Evolutionary conservation across 1,139 yeast genomes (phyloP), one percentile per base, ranked within the genome.

Genomic region (Candida dubliniensis): DNA sequence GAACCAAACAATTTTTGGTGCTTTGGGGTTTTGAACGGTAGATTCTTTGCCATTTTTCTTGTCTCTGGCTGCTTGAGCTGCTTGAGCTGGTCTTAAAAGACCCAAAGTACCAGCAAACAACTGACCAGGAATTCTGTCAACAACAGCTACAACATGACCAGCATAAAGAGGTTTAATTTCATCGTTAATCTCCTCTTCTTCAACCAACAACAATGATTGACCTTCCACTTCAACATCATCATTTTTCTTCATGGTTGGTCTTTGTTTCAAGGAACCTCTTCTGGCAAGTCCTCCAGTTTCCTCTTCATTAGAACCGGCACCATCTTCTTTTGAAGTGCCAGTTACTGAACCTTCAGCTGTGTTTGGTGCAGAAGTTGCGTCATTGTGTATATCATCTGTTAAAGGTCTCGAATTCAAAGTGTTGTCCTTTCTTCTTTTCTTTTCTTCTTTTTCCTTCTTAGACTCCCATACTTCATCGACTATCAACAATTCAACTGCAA

Each of bases 211-310:
- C 51, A 93, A 74, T 1, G 96, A 87, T 67, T 93, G 99, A 41
- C 99, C 99, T 66, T 93, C 99, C 39, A 93, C 99, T 67, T 93
- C 99, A 29, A 93, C 96, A 61, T 93, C 99, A 62, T 93, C 99
- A 60, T 90, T 91, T 67, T 93, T 93, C 77, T 93, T 93, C 77
- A 91, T 95, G n/a, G 96, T 88, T 34, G 99, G 98, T 58, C 99
- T 82, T 67, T 91, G 97, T 56, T 90, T 88, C 54, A 93, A 76
- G 2, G 96, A 88, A 15, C 97, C 97, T 58, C 87, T 82, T 68
- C 99, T 83, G 48, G 83, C 83, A 42, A 91, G 70, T 6, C 74
- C 72, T 2, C 66, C 36, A 11, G 24, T 36, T 30, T 38, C 45
- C 24, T 54, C 61, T 33, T 61, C 64, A 23, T 58, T 64, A 12